phyloP scores from a whole-genome alignment of 1,284 basidiomycete genomes.

The Rhodotorula mucilaginosa region DNA sequence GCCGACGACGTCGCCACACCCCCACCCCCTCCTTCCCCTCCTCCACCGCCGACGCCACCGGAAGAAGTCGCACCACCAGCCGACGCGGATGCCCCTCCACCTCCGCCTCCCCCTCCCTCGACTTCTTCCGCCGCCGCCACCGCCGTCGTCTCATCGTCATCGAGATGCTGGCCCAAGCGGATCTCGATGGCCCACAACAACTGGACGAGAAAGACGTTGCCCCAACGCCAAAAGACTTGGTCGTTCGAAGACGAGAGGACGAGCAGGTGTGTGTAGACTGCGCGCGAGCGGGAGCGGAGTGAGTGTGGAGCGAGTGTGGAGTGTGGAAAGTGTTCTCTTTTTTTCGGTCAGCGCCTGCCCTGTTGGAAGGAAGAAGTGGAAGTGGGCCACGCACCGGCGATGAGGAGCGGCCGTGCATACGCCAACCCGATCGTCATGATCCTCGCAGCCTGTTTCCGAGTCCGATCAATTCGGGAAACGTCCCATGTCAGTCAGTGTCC shows the following conservation, averaged over 20 bases:
- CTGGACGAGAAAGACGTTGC: slow-evolving; percentile 40
- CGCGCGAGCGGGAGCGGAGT: neutral
- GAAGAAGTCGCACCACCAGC: too few species aligned
- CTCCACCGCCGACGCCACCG: too few species aligned
- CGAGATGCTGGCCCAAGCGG: slow-evolving; percentile 25
- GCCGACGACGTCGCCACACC: neutral
- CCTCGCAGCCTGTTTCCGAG: slow-evolving; percentile 17
- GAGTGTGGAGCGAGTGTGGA: neutral
- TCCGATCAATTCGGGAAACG: too few species aligned
- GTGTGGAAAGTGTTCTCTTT: neutral
- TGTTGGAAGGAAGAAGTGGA: too few species aligned
- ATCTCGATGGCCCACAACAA: slow-evolving; percentile 43
- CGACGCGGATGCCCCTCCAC: too few species aligned
- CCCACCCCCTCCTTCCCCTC: too few species aligned
- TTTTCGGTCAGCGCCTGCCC: neutral
- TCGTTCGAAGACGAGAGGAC: slow-evolving; percentile 34
- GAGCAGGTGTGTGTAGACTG: slow-evolving; percentile 44
- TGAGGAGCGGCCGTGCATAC: slow-evolving; percentile 33
- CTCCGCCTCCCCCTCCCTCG: neutral
- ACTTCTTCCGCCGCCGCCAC: neutral
- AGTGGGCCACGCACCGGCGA: slow-evolving; percentile 25
- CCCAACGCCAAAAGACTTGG: slow-evolving; percentile 42
- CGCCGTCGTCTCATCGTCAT: slow-evolving; percentile 8
- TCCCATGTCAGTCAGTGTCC: neutral
- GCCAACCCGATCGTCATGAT: slow-evolving; percentile 37